Conservation (phyloP, 495 filamentous ascomycete genomes). For the Darksidea phi region DNA sequence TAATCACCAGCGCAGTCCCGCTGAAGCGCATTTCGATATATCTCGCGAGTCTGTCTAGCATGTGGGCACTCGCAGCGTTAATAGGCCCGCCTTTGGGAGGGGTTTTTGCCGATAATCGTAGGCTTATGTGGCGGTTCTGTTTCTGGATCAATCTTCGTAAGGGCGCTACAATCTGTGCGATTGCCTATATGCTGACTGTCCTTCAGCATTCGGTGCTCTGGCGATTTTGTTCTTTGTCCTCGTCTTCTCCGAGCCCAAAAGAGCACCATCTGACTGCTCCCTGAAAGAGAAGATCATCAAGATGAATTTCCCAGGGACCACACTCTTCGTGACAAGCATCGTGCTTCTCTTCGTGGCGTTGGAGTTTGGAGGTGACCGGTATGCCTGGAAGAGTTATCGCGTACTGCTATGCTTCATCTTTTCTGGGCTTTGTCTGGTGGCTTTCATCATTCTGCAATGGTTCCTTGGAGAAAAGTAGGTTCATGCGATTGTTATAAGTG, state of each 20-base stretch:
- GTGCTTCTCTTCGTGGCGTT: constrained; percentile 2
- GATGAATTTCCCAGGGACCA: not conserved
- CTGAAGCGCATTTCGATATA: constrained; percentile 67
- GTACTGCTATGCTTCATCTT: not conserved
- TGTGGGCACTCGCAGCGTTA: constrained; percentile 75
- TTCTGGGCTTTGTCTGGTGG: not conserved
- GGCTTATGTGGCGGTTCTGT: constrained; percentile 73
- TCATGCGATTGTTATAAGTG: not conserved
- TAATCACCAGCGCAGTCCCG: constrained; percentile 73
- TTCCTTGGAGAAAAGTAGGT: not conserved
- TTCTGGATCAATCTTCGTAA: constrained; percentile 71
- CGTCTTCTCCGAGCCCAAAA: not conserved
- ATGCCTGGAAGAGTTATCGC: not conserved
- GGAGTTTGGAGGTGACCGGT: not conserved
- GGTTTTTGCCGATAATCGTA: constrained; percentile 36
- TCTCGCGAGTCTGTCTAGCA: constrained; percentile 66
- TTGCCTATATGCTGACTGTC: constrained; percentile 55
- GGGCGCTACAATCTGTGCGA: constrained; percentile 58
- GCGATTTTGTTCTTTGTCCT: not conserved
- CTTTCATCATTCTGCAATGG: not conserved
- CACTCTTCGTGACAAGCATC: constrained; percentile 2
- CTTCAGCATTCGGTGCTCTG: not conserved
- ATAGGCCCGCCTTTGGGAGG: constrained; percentile 39
- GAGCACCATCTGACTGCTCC: constrained; percentile 37
- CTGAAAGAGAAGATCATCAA: constrained; percentile 49